phyloP scores from a whole-genome alignment of 2,329 filamentous ascomycete species.

The Tolypocladium tropicale region DNA sequence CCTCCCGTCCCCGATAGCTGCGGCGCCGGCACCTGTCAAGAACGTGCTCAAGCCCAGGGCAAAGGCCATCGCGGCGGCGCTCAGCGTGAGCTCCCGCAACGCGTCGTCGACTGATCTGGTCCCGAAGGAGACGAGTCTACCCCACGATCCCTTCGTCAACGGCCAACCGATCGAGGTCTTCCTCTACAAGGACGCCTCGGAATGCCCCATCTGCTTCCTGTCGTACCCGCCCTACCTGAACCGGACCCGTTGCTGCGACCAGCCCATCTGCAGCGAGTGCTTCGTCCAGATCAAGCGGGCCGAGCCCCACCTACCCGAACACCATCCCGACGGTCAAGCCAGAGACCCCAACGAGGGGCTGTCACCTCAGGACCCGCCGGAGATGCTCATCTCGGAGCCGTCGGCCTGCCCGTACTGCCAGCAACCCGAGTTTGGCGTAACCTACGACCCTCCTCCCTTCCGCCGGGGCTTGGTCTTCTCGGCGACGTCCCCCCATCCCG shows the following conservation, averaged over 20 bases:
- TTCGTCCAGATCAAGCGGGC: slow-evolving; percentile 97
- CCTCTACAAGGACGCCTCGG: slow-evolving; percentile 79
- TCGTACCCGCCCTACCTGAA: slow-evolving; percentile 94
- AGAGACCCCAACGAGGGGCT: slow-evolving; percentile 24
- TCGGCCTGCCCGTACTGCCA: slow-evolving; percentile 92
- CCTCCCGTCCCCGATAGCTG: slow-evolving; percentile 38
- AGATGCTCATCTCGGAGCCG: slow-evolving; percentile 78
- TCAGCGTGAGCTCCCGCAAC: slow-evolving; percentile 65
- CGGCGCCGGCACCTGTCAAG: slow-evolving; percentile 24
- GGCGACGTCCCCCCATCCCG: slow-evolving; percentile 27
- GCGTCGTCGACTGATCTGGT: slow-evolving; percentile 60
- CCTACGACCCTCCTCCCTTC: slow-evolving; percentile 82
- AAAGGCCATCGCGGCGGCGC: slow-evolving; percentile 77
- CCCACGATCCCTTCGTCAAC: slow-evolving; percentile 79
- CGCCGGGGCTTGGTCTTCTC: slow-evolving; percentile 70
- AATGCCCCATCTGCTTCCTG: slow-evolving; percentile 95
- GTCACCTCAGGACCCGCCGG: slow-evolving; percentile 39
- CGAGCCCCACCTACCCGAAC: slow-evolving; percentile 82
- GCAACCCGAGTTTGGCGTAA: slow-evolving; percentile 91
- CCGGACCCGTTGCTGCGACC: slow-evolving; percentile 88
- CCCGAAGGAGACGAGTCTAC: slow-evolving; percentile 69
- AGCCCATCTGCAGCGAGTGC: slow-evolving; percentile 94
- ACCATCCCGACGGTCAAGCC: slow-evolving; percentile 41
- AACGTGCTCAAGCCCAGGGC: slow-evolving; percentile 68
- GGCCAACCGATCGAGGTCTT: slow-evolving; percentile 90